These are phyloP conservation scores for Aspergillus neoniger DNA, from an alignment of 2,329 filamentous ascomycete species.

Conservation along the genomic window DNA sequence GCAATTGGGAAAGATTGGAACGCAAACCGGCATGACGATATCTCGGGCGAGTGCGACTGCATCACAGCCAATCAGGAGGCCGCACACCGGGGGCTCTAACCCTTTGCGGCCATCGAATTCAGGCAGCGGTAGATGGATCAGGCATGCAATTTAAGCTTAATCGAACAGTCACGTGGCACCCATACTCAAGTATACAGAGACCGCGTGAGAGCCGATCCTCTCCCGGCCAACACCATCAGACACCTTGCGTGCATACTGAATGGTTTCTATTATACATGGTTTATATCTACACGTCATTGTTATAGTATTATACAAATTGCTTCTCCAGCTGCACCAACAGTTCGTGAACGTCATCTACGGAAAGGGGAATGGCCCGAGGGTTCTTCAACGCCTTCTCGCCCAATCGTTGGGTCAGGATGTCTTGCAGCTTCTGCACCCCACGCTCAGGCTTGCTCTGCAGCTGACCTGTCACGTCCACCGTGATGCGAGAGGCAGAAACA, in stretches of 20 bases:
- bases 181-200: neutral
- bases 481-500: constrained; percentile 59
- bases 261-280: constrained; percentile 2
- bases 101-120: constrained; percentile 2
- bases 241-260: neutral
- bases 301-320: constrained; percentile 38
- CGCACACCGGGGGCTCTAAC: neutral
- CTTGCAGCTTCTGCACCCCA: constrained; percentile 28
- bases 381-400: constrained; percentile 34
- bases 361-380: constrained; percentile 38
- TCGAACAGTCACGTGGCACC: neutral
- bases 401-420: constrained; percentile 28
- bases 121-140: constrained; percentile 6
- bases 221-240: neutral
- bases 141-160: constrained; percentile 12
- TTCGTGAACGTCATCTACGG: constrained; percentile 39
- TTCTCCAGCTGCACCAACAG: constrained; percentile 41
- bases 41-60: constrained; percentile 12
- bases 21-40: constrained; percentile 6
- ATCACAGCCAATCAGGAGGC: constrained; percentile 11
- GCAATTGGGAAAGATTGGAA: neutral
- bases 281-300: neutral
- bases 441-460: constrained; percentile 44
- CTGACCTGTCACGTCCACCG: constrained; percentile 45
- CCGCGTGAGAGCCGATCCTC: neutral